phyloP scores from a whole-genome alignment of 495 filamentous ascomycete species.

The Hypoxylon intermedium region DNA sequence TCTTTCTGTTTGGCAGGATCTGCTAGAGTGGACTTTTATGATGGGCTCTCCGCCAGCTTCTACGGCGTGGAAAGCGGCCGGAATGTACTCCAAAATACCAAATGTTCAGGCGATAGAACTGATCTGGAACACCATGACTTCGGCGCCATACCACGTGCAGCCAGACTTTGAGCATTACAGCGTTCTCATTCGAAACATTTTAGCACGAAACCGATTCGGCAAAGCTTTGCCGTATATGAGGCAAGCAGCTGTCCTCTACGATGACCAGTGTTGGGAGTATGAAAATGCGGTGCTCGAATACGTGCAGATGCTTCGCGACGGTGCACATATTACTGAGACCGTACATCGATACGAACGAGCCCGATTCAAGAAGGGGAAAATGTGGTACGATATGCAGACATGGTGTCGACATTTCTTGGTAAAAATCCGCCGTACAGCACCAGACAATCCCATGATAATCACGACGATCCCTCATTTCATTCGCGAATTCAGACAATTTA shows the following conservation, averaged over 20 bases:
- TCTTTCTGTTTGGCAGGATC: constrained; percentile 38
- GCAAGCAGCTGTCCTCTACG: constrained; percentile 35
- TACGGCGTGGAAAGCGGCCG: constrained; percentile 39
- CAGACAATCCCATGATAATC: constrained; percentile 13
- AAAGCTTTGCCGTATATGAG: constrained; percentile 38
- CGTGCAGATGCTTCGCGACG: constrained; percentile 19
- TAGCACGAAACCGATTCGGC: constrained; percentile 26
- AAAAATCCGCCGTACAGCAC: constrained; percentile 21
- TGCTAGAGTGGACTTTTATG: constrained; percentile 49
- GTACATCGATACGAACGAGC: constrained; percentile 23
- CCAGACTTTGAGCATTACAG: constrained; percentile 44
- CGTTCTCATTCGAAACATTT: constrained; percentile 40
- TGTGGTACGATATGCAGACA: constrained; percentile 36
- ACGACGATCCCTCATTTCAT: constrained; percentile 51
- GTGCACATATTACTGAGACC: constrained; percentile 1
- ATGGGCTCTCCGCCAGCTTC: constrained; percentile 32
- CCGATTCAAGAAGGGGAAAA: constrained; percentile 33
- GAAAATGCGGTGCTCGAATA: constrained; percentile 46
- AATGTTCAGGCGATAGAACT: constrained; percentile 29
- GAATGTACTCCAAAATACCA: constrained; percentile 29
- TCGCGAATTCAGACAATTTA: constrained; percentile 58
- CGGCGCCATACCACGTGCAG: constrained; percentile 36
- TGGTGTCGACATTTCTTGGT: constrained; percentile 37
- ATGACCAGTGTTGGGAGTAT: constrained; percentile 35
- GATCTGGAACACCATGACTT: constrained; percentile 47